These are phyloP conservation scores for Sporothrix schenckii DNA, from an alignment of 2,329 filamentous ascomycete species.

Conservation along the genomic window DNA sequence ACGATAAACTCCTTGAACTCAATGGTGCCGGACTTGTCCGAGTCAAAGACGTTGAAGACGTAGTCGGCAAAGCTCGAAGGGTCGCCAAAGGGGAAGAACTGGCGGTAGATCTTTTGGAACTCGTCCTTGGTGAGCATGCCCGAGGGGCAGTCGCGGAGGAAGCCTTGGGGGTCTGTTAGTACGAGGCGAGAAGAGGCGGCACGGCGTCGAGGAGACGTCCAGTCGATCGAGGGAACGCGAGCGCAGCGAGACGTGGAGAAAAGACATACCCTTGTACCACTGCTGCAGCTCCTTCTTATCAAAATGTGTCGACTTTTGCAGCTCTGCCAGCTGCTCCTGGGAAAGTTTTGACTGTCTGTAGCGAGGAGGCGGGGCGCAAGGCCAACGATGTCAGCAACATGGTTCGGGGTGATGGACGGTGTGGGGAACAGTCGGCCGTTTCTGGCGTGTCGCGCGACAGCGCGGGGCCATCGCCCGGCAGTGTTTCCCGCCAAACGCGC, in stretches of 20 bases:
- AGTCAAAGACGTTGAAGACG: conserved; percentile 98
- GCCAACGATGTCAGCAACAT: background rate
- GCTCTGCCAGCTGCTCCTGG: conserved; percentile 89
- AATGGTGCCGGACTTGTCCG: conserved; percentile 94
- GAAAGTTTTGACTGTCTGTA: conserved; percentile 95
- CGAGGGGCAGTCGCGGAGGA: conserved; percentile 96
- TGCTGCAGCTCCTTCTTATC: conserved; percentile 99
- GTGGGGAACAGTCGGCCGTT: no score
- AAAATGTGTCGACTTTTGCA: conserved; percentile 96
- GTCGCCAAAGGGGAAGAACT: conserved; percentile 99
- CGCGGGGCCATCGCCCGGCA: background rate
- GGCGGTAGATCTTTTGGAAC: conserved; percentile 99
- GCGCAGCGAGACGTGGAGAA: background rate
- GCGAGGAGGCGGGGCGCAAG: background rate
- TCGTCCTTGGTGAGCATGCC: conserved; percentile 97
- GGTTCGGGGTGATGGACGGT: background rate
- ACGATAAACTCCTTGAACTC: conserved; percentile 99
- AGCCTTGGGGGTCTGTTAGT: conserved; percentile 55
- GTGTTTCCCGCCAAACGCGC: background rate
- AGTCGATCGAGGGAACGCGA: background rate
- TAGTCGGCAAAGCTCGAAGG: conserved; percentile 97
- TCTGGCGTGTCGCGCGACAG: conserved; percentile 20
- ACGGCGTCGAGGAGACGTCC: no score
- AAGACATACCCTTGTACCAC: conserved; percentile 92
- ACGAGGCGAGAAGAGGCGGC: background rate